Evolutionary conservation across 2,329 filamentous ascomycete species (phyloP), one percentile per base, ranked within the genome.

Genomic region (Zarea fungicola): DNA sequence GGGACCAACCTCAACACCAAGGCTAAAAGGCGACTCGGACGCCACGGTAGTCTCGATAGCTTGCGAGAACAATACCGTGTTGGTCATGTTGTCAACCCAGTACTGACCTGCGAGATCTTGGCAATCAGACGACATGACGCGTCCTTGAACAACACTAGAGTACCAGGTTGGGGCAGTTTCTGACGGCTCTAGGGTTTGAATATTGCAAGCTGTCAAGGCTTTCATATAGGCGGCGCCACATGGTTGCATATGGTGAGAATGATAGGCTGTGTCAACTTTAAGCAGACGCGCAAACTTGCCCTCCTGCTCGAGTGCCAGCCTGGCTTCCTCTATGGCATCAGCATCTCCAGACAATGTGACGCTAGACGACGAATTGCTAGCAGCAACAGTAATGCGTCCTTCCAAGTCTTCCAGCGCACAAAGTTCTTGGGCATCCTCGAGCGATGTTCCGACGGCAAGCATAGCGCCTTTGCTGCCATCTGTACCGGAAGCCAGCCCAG

Each of bases 401-500:
- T 13, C 6, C 5, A 32, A 41, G 1, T 31, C 21, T 5, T 41
- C 25, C 4, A 26, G 32, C 1, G n/a, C 13, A 28, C 35, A 41
- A 1, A 50, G 35, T n/a, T 42, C 19, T 32, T 51, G 5, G 16
- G 57, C 25, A 23, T 42, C 52, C 22, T 53, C 49, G 21, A 43
- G 22, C 25, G 54, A 28, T 6, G 51, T 28, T 3, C 48, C 75
- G 5, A 76, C 72, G 0, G 76, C 76, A 59, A 78, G 67, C 76
- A 80, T 80, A 6, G 67, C 61, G 1, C 76, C 75, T 4, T 65
- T 59, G 28, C 61, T 61, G 50, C 67, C 54, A 44, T 70, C 69
- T 26, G 70, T 49, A 4, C 69, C 62, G 4, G 66, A 65, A 9
- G 72, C 63, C n/a, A 73, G 64, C 18, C 37, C 23, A 6, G 42